phyloP scores from a whole-genome alignment of 495 filamentous ascomycete genomes.

The Xylaria intraflava region DNA sequence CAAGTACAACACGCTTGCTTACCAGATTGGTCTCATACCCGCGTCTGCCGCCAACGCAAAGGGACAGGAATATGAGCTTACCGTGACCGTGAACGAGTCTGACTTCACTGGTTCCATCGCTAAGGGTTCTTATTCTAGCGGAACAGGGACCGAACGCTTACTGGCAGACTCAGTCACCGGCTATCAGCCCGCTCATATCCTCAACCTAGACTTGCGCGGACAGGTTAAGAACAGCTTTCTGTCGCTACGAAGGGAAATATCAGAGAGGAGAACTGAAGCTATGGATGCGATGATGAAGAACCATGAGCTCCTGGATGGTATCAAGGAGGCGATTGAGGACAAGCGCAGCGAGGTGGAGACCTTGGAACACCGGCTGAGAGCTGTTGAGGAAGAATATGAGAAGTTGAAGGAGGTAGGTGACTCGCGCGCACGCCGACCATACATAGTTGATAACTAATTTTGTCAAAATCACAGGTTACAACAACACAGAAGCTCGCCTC shows the following conservation, averaged over 20 bases:
- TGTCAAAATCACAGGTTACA: conserved; percentile 45
- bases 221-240: conserved; percentile 72
- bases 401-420: conserved; percentile 69
- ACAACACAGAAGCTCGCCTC: conserved; percentile 77
- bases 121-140: conserved; percentile 42
- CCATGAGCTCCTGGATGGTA: conserved; percentile 82
- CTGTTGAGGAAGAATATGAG: conserved; percentile 89
- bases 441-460: neutral
- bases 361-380: conserved; percentile 75
- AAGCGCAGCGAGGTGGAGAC: conserved; percentile 86
- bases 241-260: conserved; percentile 76
- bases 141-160: conserved; percentile 51
- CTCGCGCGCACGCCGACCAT: neutral
- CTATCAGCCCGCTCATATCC: conserved; percentile 80
- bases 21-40: conserved; percentile 87
- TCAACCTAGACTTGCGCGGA: conserved; percentile 79
- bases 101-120: conserved; percentile 69
- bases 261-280: conserved; percentile 69
- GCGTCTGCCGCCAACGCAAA: conserved; percentile 76
- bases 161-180: conserved; percentile 74
- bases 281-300: conserved; percentile 86
- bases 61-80: conserved; percentile 75
- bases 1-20: conserved; percentile 85
- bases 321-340: conserved; percentile 92
- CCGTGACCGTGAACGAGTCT: conserved; percentile 60